Base-by-base conservation (phyloP, 371 early-diverging fungal species). In the Lichtheimia hyalospora region DNA sequence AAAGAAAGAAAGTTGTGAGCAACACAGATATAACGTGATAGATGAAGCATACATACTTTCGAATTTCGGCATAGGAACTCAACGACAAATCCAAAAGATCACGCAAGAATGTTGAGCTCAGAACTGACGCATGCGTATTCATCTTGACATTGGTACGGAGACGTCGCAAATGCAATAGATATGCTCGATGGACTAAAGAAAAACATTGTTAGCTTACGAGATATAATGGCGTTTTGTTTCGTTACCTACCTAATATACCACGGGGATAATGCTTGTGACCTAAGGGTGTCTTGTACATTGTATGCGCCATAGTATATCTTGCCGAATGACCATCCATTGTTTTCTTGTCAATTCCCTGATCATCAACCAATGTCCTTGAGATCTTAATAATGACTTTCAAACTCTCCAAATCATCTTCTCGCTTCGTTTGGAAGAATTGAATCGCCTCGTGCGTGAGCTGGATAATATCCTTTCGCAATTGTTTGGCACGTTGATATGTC, bases 331-430 rank as follows among this genome's bases (percentile, higher is more conserved):
- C 67, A 10, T 86, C 84, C 48, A 81, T 84, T 3, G 64, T 56
- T 3, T 65, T 43, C 39, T 82, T 80, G 43, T 89, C 88, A 3
- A 83, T 70, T 39, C 94, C 94, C 15, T 88, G 82, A 66, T 89
- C 82, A 16, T 86, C 79, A 42, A 92, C 63, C 58, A 71, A 87
- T 0, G 76, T 60, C 16, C 82, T 75, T 1, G 82, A 66, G 23
- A 86, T 78, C 69, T 88, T 84, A 49, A 91, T 73, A 39, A 90
- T 58, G 15, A 83, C 71, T 63, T 90, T 91, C 62, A 91, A 73
- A 52, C 85, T 86, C 61, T 88, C 90, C 1, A 91, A 83, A 65
- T 94, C 92, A 61, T 93, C 91, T 55, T 89, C 90, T 8, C 86
- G 74, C 39, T 76, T 64, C 0, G 54, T 64, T 23, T 67, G 72